phyloP scores from a whole-genome alignment of 2,329 filamentous ascomycete genomes.

The Lecanosticta acicola region DNA sequence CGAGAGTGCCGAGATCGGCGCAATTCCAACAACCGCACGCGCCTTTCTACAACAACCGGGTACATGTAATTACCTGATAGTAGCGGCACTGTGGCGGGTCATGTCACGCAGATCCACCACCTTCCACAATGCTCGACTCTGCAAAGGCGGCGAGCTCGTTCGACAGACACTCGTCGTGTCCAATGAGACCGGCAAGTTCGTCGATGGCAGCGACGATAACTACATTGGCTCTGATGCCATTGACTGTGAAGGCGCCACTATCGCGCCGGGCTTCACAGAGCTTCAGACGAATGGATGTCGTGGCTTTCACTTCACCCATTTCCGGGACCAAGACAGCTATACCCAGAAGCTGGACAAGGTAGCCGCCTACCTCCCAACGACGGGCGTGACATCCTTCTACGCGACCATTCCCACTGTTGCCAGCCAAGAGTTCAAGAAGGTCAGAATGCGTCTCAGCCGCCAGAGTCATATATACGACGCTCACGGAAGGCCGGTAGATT shows the following conservation, averaged over 20 bases:
- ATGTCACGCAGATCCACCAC: conserved; percentile 39
- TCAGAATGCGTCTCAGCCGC: conserved; percentile 22
- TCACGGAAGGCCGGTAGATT: conserved; percentile 32
- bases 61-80: background rate
- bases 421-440: conserved; percentile 41
- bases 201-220: background rate
- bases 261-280: conserved; percentile 48
- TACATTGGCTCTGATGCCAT: conserved; percentile 5
- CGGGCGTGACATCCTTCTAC: conserved; percentile 51
- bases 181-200: conserved; percentile 2
- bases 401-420: conserved; percentile 50
- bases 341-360: conserved; percentile 41
- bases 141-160: conserved; percentile 40
- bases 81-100: too few species aligned
- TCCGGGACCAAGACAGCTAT: conserved; percentile 40
- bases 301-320: conserved; percentile 52
- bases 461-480: conserved; percentile 38
- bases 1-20: too few species aligned
- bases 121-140: conserved; percentile 44
- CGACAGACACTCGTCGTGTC: background rate
- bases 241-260: conserved; percentile 7
- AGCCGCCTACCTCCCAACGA: conserved; percentile 45
- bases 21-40: too few species aligned
- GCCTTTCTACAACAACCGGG: too few species aligned
- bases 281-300: conserved; percentile 51